A percentile compares a stretch with the other conserved stretches of the same genome.
Evolutionary conservation across 1,284 basidiomycete genomes (phyloP).

Genomic region (Ceratobasidium sp.): DNA sequence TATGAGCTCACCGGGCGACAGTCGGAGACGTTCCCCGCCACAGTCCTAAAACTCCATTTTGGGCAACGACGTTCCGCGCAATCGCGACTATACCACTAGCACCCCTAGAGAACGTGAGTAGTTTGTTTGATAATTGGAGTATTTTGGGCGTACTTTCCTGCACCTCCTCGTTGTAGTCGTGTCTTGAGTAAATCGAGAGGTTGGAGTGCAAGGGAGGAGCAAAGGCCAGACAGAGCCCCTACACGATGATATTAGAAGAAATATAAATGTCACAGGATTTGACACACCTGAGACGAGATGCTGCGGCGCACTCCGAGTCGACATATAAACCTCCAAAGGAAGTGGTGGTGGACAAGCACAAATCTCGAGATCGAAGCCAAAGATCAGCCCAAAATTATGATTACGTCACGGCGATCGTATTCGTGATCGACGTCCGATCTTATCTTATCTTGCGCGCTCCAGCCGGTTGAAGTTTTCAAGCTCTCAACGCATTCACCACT

Average conservation of each 20-base stretch:
- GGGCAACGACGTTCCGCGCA: conserved; percentile 70
- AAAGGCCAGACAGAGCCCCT: conserved; percentile 64
- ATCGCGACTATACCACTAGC: conserved; percentile 63
- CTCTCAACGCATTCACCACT: background rate
- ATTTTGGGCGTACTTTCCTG: conserved; percentile 55
- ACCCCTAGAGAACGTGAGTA: conserved; percentile 56
- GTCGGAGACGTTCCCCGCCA: conserved; percentile 92
- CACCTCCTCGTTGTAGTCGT: conserved; percentile 81
- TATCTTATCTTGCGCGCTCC: conserved; percentile 23
- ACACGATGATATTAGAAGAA: background rate
- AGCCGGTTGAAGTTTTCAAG: background rate
- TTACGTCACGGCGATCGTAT: conserved; percentile 26
- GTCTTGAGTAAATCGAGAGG: conserved; percentile 92
- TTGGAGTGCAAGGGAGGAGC: conserved; percentile 80
- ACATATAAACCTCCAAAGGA: conserved; percentile 8
- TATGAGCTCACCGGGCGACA: conserved; percentile 70
- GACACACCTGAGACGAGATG: conserved; percentile 32
- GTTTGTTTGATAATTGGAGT: too few species aligned
- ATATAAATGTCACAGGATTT: background rate
- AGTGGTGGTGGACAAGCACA: background rate
- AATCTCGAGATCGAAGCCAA: background rate
- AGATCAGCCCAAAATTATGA: background rate
- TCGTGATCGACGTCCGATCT: conserved; percentile 7
- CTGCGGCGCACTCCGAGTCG: conserved; percentile 33
- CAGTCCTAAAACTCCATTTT: conserved; percentile 75